Evolutionary conservation across 805 yeast genomes (phyloP).

Genomic region (Ogataea salicorniae): DNA sequence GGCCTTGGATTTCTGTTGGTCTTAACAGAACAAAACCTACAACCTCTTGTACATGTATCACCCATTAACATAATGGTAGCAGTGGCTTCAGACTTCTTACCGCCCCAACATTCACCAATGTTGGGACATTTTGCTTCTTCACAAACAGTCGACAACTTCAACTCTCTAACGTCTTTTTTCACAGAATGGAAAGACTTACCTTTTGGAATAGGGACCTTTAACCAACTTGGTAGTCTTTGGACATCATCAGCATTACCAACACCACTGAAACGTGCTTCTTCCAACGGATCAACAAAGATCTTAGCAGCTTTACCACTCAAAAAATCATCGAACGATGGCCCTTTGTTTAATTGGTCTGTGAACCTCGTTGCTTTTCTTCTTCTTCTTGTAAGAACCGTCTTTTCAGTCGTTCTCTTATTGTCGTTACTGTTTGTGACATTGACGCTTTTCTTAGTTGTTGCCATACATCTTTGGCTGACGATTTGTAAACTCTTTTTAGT

Average conservation of each 20-base stretch:
- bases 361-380: constrained; percentile 56
- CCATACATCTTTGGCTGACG: background rate
- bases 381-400: constrained; percentile 28
- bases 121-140: constrained; percentile 99
- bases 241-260: constrained; percentile 50
- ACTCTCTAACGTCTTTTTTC: constrained; percentile 81
- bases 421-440: background rate
- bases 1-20: constrained; percentile 83
- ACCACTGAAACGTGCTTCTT: constrained; percentile 37
- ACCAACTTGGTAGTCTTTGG: constrained; percentile 84
- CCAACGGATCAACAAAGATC: constrained; percentile 67
- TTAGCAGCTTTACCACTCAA: constrained; percentile 74
- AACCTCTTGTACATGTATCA: constrained; percentile 99
- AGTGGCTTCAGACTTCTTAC: constrained; percentile 87
- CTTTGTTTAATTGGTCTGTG: constrained; percentile 65
- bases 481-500: background rate
- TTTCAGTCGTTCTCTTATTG: background rate
- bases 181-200: constrained; percentile 78
- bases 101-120: constrained; percentile 99
- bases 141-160: constrained; percentile 91
- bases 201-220: constrained; percentile 94
- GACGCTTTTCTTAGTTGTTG: background rate
- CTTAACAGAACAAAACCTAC: constrained; percentile 95
- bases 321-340: constrained; percentile 94
- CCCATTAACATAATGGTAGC: constrained; percentile 98